phyloP scores from a whole-genome alignment of 371 early-diverging fungal genomes.

The Mortierella sp. region DNA sequence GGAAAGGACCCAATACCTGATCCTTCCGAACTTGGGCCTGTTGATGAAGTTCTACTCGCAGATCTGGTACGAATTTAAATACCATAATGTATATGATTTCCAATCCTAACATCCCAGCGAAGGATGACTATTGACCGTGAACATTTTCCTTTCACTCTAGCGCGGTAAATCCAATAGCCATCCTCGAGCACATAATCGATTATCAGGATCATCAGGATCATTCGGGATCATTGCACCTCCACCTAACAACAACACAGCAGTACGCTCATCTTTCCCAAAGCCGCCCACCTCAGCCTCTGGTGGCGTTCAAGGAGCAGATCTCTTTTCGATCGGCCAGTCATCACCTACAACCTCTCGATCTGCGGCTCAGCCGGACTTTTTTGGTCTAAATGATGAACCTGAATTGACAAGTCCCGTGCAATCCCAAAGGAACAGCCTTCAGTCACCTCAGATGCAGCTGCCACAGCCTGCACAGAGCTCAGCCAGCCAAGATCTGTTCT shows the following conservation, averaged over 20 bases:
- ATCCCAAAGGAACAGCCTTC: conserved; percentile 18
- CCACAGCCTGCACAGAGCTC: conserved; percentile 26
- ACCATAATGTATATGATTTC: background rate
- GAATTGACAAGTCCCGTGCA: conserved; percentile 11
- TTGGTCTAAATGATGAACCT: conserved; percentile 34
- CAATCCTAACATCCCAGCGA: conserved; percentile 1
- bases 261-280: conserved; percentile 23
- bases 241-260: conserved; percentile 21
- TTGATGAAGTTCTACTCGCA: conserved; percentile 56
- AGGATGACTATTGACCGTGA: no score
- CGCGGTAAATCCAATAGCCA: conserved; percentile 21
- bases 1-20: conserved; percentile 80
- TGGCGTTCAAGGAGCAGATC: conserved; percentile 52
- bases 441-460: conserved; percentile 13
- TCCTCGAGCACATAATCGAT: conserved; percentile 11
- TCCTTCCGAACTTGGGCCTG: conserved; percentile 70
- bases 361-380: conserved; percentile 27
- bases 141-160: background rate
- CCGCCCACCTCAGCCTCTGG: conserved; percentile 16
- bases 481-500: conserved; percentile 42
- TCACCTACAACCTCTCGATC: conserved; percentile 5
- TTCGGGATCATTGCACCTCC: conserved; percentile 43
- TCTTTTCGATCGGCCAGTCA: conserved; percentile 39
- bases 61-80: conserved; percentile 32
- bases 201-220: conserved; percentile 26